phyloP scores from a whole-genome alignment of 129 eudicot species.

The Lactuca saligna region DNA sequence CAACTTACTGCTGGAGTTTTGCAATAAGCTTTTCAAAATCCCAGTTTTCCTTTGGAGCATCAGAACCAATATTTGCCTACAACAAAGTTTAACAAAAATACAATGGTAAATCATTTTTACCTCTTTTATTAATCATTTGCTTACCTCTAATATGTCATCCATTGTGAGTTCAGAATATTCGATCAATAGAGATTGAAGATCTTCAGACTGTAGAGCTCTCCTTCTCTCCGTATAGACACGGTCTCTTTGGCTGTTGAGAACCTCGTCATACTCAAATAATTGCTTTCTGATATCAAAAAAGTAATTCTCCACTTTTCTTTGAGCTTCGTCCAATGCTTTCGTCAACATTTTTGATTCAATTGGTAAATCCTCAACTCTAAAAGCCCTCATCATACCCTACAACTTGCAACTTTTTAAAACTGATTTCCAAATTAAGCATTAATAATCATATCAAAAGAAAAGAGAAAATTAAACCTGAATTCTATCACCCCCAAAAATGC shows the following conservation, averaged over 20 bases:
- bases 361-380: constrained; percentile 98
- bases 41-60: constrained; percentile 96
- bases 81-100: neutral
- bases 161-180: constrained; percentile 98
- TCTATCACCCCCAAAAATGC: constrained; percentile 97
- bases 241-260: constrained; percentile 97
- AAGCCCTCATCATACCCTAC: constrained; percentile 95
- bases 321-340: constrained; percentile 98
- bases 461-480: constrained; percentile 62
- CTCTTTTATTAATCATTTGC: neutral
- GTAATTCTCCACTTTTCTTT: constrained; percentile 98
- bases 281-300: constrained; percentile 97
- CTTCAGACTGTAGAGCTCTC: constrained; percentile 88
- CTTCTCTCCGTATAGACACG: constrained; percentile 97
- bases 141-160: constrained; percentile 98
- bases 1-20: constrained; percentile 83
- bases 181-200: constrained; percentile 76
- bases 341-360: constrained; percentile 98
- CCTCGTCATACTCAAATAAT: constrained; percentile 95
- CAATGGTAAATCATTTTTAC: no score
- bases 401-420: constrained; percentile 16
- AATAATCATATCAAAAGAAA: neutral
- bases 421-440: neutral
- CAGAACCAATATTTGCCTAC: constrained; percentile 96
- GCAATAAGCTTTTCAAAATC: constrained; percentile 88